Evolutionary conservation across 495 filamentous ascomycete genomes (phyloP).

Genomic region (Penicillium flavigenum): DNA sequence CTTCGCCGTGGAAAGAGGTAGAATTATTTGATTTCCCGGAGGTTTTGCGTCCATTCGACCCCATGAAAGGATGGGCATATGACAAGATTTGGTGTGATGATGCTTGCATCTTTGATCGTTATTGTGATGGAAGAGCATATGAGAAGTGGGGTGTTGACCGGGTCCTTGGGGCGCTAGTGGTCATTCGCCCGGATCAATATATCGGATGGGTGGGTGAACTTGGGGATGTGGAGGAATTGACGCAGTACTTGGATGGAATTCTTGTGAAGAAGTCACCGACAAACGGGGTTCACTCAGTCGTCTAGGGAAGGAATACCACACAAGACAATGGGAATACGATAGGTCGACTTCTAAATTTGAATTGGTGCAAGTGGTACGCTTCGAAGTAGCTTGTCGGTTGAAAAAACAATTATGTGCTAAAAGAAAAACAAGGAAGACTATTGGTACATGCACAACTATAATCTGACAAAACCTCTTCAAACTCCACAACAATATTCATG

Average conservation of each 20-base stretch:
- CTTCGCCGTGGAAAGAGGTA: slow-evolving; percentile 45
- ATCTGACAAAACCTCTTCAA: background rate
- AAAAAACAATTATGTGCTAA: background rate
- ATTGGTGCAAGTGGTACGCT: background rate
- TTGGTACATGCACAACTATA: background rate
- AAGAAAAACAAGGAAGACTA: background rate
- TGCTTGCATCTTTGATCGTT: slow-evolving; percentile 55
- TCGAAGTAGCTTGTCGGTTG: background rate
- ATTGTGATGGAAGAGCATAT: slow-evolving; percentile 57
- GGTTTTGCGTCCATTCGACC: slow-evolving; percentile 53
- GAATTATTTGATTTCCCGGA: slow-evolving; percentile 60
- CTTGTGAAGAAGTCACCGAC: slow-evolving; percentile 12
- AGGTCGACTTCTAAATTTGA: background rate
- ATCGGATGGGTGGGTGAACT: slow-evolving; percentile 59
- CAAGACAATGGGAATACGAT: background rate
- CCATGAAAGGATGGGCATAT: slow-evolving; percentile 59
- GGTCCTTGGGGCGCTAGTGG: slow-evolving; percentile 58
- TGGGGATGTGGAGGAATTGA: slow-evolving; percentile 49
- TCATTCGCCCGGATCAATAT: slow-evolving; percentile 62
- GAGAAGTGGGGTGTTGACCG: slow-evolving; percentile 58
- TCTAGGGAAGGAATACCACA: background rate
- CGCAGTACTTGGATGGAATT: slow-evolving; percentile 31
- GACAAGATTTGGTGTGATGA: slow-evolving; percentile 65
- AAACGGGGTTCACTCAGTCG: background rate
- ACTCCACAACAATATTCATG: background rate